Evolutionary conservation across 2,329 filamentous ascomycete species (phyloP).

Genomic region (Lojkania enalia): DNA sequence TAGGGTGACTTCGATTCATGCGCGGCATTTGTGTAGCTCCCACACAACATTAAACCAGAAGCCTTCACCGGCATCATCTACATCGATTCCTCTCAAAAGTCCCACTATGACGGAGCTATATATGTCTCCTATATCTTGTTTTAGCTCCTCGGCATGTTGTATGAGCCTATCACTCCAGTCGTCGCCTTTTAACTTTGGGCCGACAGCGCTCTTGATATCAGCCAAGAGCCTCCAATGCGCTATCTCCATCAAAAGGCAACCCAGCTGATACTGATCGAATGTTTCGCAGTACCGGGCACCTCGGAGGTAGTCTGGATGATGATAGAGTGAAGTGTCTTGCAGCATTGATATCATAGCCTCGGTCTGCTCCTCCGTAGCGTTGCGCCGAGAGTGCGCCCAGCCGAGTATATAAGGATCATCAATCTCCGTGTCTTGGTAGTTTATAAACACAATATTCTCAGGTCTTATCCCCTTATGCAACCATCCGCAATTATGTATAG

Average conservation of each 20-base stretch:
- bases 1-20: no score
- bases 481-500: slow-evolving; percentile 1
- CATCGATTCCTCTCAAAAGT: neutral
- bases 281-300: neutral
- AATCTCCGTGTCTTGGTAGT: neutral
- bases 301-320: neutral
- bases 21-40: neutral
- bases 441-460: neutral
- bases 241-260: slow-evolving; percentile 1
- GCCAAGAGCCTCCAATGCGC: slow-evolving; percentile 21
- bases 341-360: neutral
- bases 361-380: neutral
- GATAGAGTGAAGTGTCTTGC: neutral
- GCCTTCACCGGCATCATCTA: neutral
- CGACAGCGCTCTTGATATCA: neutral
- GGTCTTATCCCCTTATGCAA: slow-evolving; percentile 1
- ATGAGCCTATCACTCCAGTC: neutral
- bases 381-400: neutral
- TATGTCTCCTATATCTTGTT: neutral
- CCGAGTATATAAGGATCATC: neutral
- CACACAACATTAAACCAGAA: neutral
- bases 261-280: slow-evolving; percentile 4
- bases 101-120: neutral
- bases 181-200: neutral
- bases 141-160: neutral